Evolutionary conservation across 208 protist species (phyloP), one percentile per base, ranked within the genome.

Genomic region (Acanthamoeba quina): DNA sequence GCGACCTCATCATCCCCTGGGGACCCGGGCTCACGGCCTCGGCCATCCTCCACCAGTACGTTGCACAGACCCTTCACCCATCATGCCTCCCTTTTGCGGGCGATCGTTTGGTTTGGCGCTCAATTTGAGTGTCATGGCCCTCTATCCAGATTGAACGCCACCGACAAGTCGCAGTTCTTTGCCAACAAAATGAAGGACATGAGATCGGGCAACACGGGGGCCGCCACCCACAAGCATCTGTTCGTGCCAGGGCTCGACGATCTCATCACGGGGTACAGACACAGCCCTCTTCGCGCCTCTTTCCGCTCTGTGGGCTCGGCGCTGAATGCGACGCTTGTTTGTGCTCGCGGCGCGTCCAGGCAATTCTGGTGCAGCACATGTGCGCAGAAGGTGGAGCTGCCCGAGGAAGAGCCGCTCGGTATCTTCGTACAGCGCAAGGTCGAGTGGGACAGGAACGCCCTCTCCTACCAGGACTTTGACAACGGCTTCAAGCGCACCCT

Each of bases 131-230:
- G 10, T 56, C 52, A 19, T 17, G 52, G 10, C 6, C 52, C 7
- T 56, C 15, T 56, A 17, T 56, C 58, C 21, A 83, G 62, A 34
- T 24, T 90, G 24, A 90, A 90, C 44, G 83, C 83, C 34, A 90
- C 54, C 31, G 83, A 90, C 62, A 90, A 90, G 83, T 90, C 83
- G 31, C 83, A 90, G 83, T 90, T 90, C 62, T 90, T 90, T 44
- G 83, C 83, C 41, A 64, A 90, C 83, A 90, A 72, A 34, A 68
- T 90, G 54, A 64, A 52, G 54, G 56, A 68, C 83, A 49, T 90
- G 26, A 68, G n/a, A 6, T 26, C 58, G 13, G 54, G 62, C 54
- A 68, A 68, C 15, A 41, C 26, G 52, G 37, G 37, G 6, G 37
- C 54, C 21, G 15, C 62, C 41, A 31, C 62, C 37, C 83, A 90